Evolutionary conservation across 345 rosid genomes (phyloP).

Genomic region (Eucalyptus marginata): DNA sequence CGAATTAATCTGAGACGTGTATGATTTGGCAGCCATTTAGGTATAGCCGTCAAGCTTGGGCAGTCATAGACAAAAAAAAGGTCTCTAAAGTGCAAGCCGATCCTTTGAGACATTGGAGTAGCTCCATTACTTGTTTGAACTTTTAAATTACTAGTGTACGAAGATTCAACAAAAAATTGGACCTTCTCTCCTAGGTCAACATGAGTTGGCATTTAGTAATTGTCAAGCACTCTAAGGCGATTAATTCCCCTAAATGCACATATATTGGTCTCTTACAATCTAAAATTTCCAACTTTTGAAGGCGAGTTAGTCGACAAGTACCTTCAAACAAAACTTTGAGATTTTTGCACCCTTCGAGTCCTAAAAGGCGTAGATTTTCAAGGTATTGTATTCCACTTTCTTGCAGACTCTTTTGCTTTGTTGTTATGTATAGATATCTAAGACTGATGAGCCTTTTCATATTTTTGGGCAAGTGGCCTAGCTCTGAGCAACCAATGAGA

Average conservation of each 20-base stretch:
- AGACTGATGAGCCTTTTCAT: background rate
- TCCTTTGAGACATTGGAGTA: background rate
- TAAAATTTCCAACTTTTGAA: background rate
- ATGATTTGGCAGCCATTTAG: fast-evolving
- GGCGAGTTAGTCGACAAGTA: background rate
- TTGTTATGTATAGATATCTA: background rate
- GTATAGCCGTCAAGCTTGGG: fast-evolving
- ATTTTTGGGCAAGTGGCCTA: background rate
- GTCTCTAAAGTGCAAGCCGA: background rate
- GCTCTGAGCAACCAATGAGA: background rate
- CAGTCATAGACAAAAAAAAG: background rate
- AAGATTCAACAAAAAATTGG: background rate
- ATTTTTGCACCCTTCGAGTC: background rate
- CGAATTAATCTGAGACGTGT: fast-evolving
- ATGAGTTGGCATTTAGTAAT: background rate
- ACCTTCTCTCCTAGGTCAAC: fast-evolving
- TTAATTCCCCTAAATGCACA: background rate
- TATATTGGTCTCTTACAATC: background rate
- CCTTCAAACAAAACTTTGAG: background rate
- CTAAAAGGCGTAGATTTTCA: background rate
- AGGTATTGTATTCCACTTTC: background rate
- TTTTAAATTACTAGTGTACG: background rate
- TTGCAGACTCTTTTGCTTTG: background rate
- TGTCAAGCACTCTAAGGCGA: background rate
- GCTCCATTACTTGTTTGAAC: background rate